Conservation (phyloP, 352 stramenopile species). For the Globisporangium yorkense region DNA sequence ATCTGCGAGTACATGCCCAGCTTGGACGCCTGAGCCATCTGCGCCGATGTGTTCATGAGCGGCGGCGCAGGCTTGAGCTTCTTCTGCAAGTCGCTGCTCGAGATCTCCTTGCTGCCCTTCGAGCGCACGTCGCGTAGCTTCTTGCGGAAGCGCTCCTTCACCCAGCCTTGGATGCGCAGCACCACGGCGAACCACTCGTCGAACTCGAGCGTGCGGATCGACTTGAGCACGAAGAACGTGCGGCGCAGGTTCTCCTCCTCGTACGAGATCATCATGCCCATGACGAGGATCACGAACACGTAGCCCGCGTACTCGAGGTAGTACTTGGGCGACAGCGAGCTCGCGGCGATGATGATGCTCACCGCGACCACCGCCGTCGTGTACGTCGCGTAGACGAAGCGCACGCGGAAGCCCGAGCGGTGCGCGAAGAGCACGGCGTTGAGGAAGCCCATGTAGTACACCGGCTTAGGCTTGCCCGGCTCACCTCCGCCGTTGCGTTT, state of each 20-base stretch:
- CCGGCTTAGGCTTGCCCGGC: constrained; percentile 53
- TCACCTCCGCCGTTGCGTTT: constrained; percentile 14
- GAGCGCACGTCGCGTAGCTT: constrained; percentile 44
- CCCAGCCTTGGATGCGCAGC: constrained; percentile 65
- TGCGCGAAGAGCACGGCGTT: constrained; percentile 77
- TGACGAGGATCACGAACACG: constrained; percentile 54
- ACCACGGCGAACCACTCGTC: constrained; percentile 77
- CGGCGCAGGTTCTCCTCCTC: constrained; percentile 74
- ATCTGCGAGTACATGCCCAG: constrained; percentile 79
- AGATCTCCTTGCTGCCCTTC: constrained; percentile 37
- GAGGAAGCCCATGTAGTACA: constrained; percentile 82
- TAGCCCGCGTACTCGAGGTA: constrained; percentile 72
- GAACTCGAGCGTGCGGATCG: constrained; percentile 74
- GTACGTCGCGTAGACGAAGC: constrained; percentile 75
- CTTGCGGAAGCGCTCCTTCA: constrained; percentile 61
- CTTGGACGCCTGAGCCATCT: constrained; percentile 69
- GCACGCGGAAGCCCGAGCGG: constrained; percentile 69
- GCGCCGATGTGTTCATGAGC: constrained; percentile 64
- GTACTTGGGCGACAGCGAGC: constrained; percentile 38
- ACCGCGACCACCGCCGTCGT: constrained; percentile 60
- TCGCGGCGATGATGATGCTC: constrained; percentile 60
- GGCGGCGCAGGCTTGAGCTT: constrained; percentile 16
- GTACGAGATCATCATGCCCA: constrained; percentile 85
- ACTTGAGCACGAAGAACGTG: constrained; percentile 80
- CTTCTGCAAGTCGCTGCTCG: constrained; percentile 13